These are phyloP conservation scores for Ustilaginoidea virens DNA, from an alignment of 2,329 filamentous ascomycete genomes.

Conservation along the genomic window DNA sequence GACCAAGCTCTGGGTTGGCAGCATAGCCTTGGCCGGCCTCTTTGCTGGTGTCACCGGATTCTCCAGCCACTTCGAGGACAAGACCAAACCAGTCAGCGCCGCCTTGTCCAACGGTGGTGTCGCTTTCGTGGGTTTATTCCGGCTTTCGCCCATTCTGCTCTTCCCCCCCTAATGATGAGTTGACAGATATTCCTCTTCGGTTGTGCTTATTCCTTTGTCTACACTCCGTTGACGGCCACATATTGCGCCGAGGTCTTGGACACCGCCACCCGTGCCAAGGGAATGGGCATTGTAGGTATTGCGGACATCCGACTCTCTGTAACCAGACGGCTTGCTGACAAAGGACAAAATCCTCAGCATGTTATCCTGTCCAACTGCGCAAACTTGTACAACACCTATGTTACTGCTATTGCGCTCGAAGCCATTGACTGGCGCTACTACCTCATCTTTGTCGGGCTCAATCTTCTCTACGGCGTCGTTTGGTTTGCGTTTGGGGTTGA, in stretches of 20 bases:
- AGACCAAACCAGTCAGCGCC: slow-evolving; percentile 15
- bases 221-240: slow-evolving; percentile 28
- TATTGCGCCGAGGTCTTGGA: slow-evolving; percentile 19
- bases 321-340: no score
- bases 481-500: slow-evolving; percentile 17
- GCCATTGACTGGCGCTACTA: slow-evolving; percentile 16
- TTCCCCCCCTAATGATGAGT: no score
- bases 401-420: slow-evolving; percentile 15
- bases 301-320: no score
- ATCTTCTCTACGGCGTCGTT: slow-evolving; percentile 12
- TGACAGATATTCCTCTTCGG: slow-evolving; percentile 36
- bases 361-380: slow-evolving; percentile 16
- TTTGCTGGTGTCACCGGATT: slow-evolving; percentile 31
- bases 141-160: no score
- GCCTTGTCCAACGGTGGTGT: slow-evolving; percentile 27
- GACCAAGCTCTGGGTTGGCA: slow-evolving; percentile 32
- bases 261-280: slow-evolving; percentile 18
- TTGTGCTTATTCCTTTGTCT: slow-evolving; percentile 34
- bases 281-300: slow-evolving; percentile 16
- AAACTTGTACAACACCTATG: slow-evolving; percentile 17
- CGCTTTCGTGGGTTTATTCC: slow-evolving; percentile 27
- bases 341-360: no score
- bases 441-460: slow-evolving; percentile 17
- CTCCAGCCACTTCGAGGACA: slow-evolving; percentile 23
- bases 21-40: slow-evolving; percentile 28